Percentiles rank a stretch among this genome's conserved stretches.
phyloP scores from a whole-genome alignment of 371 early-diverging fungal genomes.

The Mortierella sp. region DNA sequence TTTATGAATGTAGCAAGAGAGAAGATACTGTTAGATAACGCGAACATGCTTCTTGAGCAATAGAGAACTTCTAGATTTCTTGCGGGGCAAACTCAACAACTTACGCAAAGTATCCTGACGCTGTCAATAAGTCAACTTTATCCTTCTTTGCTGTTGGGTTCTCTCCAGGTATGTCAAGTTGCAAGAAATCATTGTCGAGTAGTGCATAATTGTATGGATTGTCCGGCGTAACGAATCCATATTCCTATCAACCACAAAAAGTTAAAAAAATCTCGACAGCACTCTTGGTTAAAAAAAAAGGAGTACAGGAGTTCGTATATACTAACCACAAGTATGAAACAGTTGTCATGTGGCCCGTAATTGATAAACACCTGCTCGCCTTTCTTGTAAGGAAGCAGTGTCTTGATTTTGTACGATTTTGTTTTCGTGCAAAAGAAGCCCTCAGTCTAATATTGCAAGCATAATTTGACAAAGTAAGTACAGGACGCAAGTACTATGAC shows the following conservation, averaged over 20 bases:
- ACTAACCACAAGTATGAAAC: conserved; percentile 63
- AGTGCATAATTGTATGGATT: conserved; percentile 67
- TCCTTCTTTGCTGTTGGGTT: conserved; percentile 51
- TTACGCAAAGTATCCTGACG: conserved; percentile 61
- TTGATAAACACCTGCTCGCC: conserved; percentile 72
- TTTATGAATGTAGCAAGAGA: too few species aligned
- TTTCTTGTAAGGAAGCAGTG: conserved; percentile 65
- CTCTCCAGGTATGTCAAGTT: conserved; percentile 59
- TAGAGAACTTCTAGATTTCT: background rate
- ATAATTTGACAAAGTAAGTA: background rate
- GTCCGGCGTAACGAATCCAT: conserved; percentile 67
- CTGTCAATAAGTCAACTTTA: conserved; percentile 63
- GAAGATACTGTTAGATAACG: too few species aligned
- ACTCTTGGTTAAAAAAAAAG: too few species aligned
- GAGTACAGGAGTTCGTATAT: background rate
- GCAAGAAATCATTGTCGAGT: conserved; percentile 64
- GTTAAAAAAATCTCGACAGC: too few species aligned
- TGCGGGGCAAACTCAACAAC: conserved; percentile 3
- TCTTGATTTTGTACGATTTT: conserved; percentile 69
- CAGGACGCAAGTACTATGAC: background rate
- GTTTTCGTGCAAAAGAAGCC: conserved; percentile 64
- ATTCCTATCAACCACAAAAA: conserved; percentile 54
- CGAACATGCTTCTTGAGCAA: background rate
- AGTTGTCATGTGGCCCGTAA: conserved; percentile 72
- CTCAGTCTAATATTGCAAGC: conserved; percentile 57